Evolutionary conservation across 2,329 filamentous ascomycete species (phyloP), one percentile per base, ranked within the genome.

Genomic region (Colletotrichum horii): DNA sequence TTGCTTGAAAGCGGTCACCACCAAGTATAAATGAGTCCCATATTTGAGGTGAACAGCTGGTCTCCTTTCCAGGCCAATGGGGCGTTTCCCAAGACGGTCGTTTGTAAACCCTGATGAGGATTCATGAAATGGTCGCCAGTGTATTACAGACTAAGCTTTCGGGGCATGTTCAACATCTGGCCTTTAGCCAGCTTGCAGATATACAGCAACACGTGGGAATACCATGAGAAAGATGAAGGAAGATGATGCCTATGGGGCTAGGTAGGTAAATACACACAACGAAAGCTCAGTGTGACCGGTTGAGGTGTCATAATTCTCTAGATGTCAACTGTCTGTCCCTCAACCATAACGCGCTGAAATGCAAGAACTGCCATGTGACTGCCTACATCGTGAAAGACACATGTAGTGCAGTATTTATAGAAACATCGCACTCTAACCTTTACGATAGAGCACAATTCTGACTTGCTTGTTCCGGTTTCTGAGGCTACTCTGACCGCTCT

Each of bases 151-250:
- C 5, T n/a, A 12, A 2, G 1, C 38, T 5, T 4, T 43, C 5
- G 9, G 5, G 1, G 38, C 9, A 12, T n/a, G 0, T 12, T 43
- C 1, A n/a, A 3, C 38, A 43, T 43, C 9, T 0, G 5, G 38
- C 6, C 38, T n/a, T 43, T 19, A 1, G 4, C 1, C 19, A 12
- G 3, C 9, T 43, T 6, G 38, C 19, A 1, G 38, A 43, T 9
- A 43, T 12, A 12, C 11, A 43, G 19, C 9, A 43, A 43, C 6
- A 43, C 38, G 8, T 12, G 16, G 9, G 8, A 43, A 43, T 12
- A 11, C 5, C 38, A n/a, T 43, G 8, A 11, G 9, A 43, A 43
- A n/a, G 38, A 43, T n/a, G 16, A 43, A 43, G 19, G 19, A 43
- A 4, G 3, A 6, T 2, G 38, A 43, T 43, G 38, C 19, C 38